A percentile compares a stretch with the other conserved stretches of the same genome.
Evolutionary conservation across 495 filamentous ascomycete genomes (phyloP).

Genomic region (Penicillium daleae): DNA sequence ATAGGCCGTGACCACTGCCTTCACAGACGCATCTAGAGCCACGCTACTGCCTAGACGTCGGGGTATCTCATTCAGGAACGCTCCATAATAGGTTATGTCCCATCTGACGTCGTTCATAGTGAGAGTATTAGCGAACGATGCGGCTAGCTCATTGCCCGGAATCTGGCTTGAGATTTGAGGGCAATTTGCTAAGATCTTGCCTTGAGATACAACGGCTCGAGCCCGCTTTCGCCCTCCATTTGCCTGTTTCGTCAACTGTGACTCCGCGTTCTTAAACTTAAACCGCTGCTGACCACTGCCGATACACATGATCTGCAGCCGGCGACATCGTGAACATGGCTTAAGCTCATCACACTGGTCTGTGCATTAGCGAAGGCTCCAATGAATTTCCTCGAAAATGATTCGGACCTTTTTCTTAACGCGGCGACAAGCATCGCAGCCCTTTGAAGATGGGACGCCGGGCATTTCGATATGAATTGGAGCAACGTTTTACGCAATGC

Average conservation of each 20-base stretch:
- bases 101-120: constrained; percentile 39
- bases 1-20: constrained; percentile 34
- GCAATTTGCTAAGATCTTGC: neutral
- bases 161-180: constrained; percentile 8
- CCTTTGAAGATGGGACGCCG: constrained; percentile 49
- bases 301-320: constrained; percentile 43
- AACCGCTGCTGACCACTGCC: constrained; percentile 47
- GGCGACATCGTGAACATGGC: constrained; percentile 45
- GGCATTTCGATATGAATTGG: constrained; percentile 37
- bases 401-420: constrained; percentile 50
- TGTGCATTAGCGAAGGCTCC: constrained; percentile 8
- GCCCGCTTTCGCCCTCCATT: neutral
- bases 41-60: constrained; percentile 37
- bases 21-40: constrained; percentile 40
- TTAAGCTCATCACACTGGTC: constrained; percentile 41
- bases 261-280: constrained; percentile 40
- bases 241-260: neutral
- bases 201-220: neutral
- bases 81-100: constrained; percentile 40
- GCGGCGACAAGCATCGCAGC: constrained; percentile 51
- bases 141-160: constrained; percentile 24
- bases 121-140: constrained; percentile 29
- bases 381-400: neutral
- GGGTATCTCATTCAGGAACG: constrained; percentile 39
- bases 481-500: constrained; percentile 13